phyloP scores from a whole-genome alignment of 148 eudicot species.

The Tetragonia tetragonoides region DNA sequence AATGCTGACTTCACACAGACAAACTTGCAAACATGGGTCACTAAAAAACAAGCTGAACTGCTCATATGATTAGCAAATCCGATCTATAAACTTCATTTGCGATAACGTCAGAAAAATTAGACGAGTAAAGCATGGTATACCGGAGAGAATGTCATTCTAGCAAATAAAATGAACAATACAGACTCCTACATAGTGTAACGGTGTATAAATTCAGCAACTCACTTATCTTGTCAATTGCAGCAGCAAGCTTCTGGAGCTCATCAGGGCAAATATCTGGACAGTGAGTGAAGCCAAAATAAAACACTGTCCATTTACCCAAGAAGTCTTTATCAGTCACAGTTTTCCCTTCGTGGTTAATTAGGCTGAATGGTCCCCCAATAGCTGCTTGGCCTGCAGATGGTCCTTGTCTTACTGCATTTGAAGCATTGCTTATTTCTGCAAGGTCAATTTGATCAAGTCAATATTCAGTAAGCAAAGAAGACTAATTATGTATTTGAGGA shows the following conservation, averaged over 20 bases:
- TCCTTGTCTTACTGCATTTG: slow-evolving; percentile 76
- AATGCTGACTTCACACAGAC: neutral
- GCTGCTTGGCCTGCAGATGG: slow-evolving; percentile 96
- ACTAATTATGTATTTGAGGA: neutral
- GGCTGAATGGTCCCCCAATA: slow-evolving; percentile 91
- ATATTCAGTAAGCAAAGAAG: neutral
- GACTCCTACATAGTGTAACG: neutral
- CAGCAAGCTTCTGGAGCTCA: slow-evolving; percentile 86
- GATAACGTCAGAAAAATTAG: neutral
- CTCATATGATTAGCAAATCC: neutral
- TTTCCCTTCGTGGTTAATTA: slow-evolving; percentile 75
- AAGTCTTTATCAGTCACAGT: slow-evolving; percentile 72
- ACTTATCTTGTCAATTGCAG: slow-evolving; percentile 91
- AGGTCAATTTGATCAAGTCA: slow-evolving; percentile 6
- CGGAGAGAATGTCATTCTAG: neutral
- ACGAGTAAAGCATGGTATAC: neutral
- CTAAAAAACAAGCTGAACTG: neutral
- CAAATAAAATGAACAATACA: neutral
- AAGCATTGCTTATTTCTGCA: slow-evolving; percentile 67
- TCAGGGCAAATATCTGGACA: slow-evolving; percentile 99
- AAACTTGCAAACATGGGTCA: neutral
- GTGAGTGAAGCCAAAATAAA: slow-evolving; percentile 95
- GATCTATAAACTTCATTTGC: neutral
- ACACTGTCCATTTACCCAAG: slow-evolving; percentile 77
- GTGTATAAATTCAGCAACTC: slow-evolving; percentile 28